A percentile compares a stretch with the other conserved stretches of the same genome.
These are phyloP conservation scores for Paulownia fortunei DNA, from an alignment of 257 asterid genomes.

Conservation along the genomic window DNA sequence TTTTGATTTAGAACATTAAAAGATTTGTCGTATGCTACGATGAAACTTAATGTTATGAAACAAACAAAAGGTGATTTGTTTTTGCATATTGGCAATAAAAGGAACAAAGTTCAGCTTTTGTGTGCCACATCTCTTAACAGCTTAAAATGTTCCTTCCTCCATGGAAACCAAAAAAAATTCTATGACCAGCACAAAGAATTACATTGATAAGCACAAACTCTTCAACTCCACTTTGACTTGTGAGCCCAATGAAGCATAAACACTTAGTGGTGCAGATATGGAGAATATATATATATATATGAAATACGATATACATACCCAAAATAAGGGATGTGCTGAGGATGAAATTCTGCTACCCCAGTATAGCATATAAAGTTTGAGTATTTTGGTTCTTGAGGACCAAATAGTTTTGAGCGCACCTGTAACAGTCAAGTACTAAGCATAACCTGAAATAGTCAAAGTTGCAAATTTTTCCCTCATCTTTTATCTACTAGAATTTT, in stretches of 20 bases:
- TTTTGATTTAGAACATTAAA: too few relatives aligned
- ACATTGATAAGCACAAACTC: background rate
- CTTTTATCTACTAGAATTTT: background rate
- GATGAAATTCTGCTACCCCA: background rate
- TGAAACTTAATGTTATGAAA: too few relatives aligned
- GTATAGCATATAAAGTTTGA: conserved; percentile 15
- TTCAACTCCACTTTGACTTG: background rate
- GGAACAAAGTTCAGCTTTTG: too few relatives aligned
- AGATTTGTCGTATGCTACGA: too few relatives aligned
- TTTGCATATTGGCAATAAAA: too few relatives aligned
- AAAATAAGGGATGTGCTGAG: background rate
- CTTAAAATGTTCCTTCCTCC: too few relatives aligned
- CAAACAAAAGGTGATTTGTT: too few relatives aligned
- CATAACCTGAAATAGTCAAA: background rate
- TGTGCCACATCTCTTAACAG: too few relatives aligned
- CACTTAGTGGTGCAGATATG: too few relatives aligned
- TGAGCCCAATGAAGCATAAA: background rate
- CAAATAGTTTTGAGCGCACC: conserved; percentile 14
- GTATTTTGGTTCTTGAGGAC: background rate
- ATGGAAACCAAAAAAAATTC: too few relatives aligned
- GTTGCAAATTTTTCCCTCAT: background rate
- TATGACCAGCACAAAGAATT: too few relatives aligned
- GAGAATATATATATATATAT: background rate
- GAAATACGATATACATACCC: background rate
- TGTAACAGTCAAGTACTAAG: background rate